Evolutionary conservation across 1,139 yeast species (phyloP), one percentile per base, ranked within the genome.

Genomic region (Sugiyamaella castrensis): DNA sequence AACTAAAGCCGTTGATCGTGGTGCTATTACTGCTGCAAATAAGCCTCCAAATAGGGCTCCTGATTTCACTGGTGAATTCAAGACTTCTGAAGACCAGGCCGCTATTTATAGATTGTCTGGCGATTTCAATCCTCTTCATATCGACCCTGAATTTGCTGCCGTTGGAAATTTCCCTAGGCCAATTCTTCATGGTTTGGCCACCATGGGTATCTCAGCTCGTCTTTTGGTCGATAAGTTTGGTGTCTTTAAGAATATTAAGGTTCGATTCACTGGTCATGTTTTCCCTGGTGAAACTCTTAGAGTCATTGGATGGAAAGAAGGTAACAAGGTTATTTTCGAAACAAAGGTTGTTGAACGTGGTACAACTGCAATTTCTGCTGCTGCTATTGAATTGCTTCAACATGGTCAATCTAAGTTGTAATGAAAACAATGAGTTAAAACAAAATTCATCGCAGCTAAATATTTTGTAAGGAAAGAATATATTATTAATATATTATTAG

Each of bases 231-330:
- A 89, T 62, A 77, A 85, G 64, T 92, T 71, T 70, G 98, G 98
- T 51, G 75, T 79, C 41, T 87, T 85, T 70, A 79, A 78, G 64
- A 96, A 89, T 73, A 79, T 89, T 68, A 92, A 92, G 75, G 95
- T 81, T 33, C 82, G 98, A 67, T 92, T 92, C 68, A 80, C 95
- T 31, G 92, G 92, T 62, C 83, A 87, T 63, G 98, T 92, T 38
- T 89, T 80, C 80, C 98, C 98, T n/a, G 98, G 98, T 61, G 98
- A 92, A 71, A 84, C 88, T 30, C 76, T 92, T 67, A 78, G 77
- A 63, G 81, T 92, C 37, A 72, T 72, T 51, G 95, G 95, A 37
- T 92, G 98, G 98, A 87, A 83, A 69, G 75, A 81, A 54, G 79
- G 79, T 45, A 82, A 79, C 60, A 71, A 75, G 58, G 84, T 92